A percentile compares a stretch with the other conserved stretches of the same genome.
Conservation (phyloP, 1,284 basidiomycete genomes). For the Bondarzewia mesenterica region DNA sequence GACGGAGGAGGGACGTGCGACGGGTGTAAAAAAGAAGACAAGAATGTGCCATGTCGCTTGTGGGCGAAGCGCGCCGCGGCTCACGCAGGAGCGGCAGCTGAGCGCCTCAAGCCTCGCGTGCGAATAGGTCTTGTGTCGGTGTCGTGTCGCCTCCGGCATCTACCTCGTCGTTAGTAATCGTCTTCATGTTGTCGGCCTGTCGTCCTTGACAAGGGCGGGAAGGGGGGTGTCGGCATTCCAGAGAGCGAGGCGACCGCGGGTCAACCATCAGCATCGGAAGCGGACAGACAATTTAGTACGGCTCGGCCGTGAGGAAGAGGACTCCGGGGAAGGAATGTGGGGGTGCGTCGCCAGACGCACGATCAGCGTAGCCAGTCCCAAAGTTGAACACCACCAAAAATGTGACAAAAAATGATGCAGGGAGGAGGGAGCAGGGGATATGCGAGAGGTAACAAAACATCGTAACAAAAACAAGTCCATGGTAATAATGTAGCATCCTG, state of each 20-base stretch:
- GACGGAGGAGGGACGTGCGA: slow-evolving; percentile 30
- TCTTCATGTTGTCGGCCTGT: slow-evolving; percentile 37
- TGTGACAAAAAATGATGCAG: slow-evolving; percentile 1
- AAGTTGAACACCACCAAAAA: slow-evolving; percentile 11
- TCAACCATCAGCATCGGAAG: slow-evolving; percentile 9
- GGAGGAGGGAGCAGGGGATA: slow-evolving; percentile 15
- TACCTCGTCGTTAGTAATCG: slow-evolving; percentile 32
- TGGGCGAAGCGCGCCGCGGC: slow-evolving; percentile 44
- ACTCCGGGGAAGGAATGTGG: slow-evolving; percentile 10
- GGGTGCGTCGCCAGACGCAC: slow-evolving; percentile 23
- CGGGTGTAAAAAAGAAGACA: slow-evolving; percentile 37
- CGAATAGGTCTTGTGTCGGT: slow-evolving; percentile 59
- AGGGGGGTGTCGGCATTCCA: slow-evolving; percentile 13
- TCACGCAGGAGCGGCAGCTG: slow-evolving; percentile 23
- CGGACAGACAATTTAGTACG: slow-evolving; percentile 12
- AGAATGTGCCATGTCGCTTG: slow-evolving; percentile 41
- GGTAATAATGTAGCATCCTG: slow-evolving; percentile 23
- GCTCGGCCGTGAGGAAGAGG: slow-evolving; percentile 17
- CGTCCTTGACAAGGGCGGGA: slow-evolving; percentile 13
- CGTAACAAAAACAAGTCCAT: slow-evolving; percentile 14
- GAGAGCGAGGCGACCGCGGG: slow-evolving; percentile 14
- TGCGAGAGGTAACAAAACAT: slow-evolving; percentile 33
- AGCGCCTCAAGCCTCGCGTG: slow-evolving; percentile 39
- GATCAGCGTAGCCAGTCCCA: slow-evolving; percentile 17
- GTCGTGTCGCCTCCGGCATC: slow-evolving; percentile 45